phyloP scores from a whole-genome alignment of 352 stramenopile genomes.

The Phytophthora idaei region DNA sequence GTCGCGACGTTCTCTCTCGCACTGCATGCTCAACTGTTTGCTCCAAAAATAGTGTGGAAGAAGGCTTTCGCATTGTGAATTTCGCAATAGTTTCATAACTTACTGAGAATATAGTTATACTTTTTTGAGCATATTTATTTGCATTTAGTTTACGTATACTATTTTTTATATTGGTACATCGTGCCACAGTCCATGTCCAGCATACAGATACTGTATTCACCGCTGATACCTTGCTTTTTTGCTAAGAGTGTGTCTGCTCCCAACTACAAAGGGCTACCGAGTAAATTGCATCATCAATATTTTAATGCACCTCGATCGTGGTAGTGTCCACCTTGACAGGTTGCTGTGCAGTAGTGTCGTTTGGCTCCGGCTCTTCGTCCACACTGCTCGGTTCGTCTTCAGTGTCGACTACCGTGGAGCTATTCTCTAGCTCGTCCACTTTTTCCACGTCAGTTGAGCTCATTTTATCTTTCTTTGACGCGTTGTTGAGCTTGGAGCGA shows the following conservation, averaged over 20 bases:
- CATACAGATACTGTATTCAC: no score
- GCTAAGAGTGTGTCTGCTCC: no score
- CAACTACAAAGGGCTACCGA: background rate
- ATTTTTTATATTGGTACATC: no score
- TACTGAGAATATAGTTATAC: no score
- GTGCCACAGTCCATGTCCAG: no score
- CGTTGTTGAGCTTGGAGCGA: slow-evolving; percentile 12
- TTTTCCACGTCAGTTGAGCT: slow-evolving; percentile 8
- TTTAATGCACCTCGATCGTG: slow-evolving; percentile 19
- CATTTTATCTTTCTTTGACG: slow-evolving; percentile 3
- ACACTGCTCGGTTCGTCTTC: slow-evolving; percentile 16
- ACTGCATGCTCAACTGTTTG: slow-evolving; percentile 13
- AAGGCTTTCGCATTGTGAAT: no score
- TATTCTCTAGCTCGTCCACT: slow-evolving; percentile 25
- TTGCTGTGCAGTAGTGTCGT: background rate
- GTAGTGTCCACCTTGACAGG: slow-evolving; percentile 9
- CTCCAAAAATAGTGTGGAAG: slow-evolving; percentile 18
- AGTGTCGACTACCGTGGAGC: slow-evolving; percentile 11
- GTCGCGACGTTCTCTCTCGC: slow-evolving; percentile 18
- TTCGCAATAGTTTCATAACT: no score
- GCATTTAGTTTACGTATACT: no score
- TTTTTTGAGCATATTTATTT: no score
- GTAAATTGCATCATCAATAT: background rate
- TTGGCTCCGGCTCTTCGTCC: slow-evolving; percentile 7
- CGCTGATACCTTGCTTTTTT: no score